phyloP scores from a whole-genome alignment of 2,329 filamentous ascomycete genomes.

The Aplosporella prunicola region DNA sequence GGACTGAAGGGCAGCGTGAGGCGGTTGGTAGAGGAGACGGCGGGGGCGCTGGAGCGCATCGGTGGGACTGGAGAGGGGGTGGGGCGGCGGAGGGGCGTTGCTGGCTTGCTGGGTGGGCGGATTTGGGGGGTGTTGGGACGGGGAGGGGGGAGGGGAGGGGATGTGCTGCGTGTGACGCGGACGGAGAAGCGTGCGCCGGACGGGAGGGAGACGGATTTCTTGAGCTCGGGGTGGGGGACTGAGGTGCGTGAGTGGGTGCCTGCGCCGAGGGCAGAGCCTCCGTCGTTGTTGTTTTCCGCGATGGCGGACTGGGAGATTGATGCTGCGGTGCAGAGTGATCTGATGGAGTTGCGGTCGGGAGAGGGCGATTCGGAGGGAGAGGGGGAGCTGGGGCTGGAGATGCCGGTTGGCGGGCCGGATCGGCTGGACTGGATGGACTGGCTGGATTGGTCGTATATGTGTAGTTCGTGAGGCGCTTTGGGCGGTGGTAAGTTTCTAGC shows the following conservation, averaged over 20 bases:
- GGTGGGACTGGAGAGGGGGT: slow-evolving; percentile 31
- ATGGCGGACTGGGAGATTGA: slow-evolving; percentile 63
- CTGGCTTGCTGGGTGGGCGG: neutral
- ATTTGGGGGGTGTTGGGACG: too few relatives aligned
- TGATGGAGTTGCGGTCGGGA: too few relatives aligned
- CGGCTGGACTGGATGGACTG: slow-evolving; percentile 10
- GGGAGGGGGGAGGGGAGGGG: too few relatives aligned
- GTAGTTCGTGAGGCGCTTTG: too few relatives aligned
- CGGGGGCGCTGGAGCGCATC: slow-evolving; percentile 58
- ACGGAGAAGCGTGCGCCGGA: too few relatives aligned
- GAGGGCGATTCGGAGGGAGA: too few relatives aligned
- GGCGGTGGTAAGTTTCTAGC: too few relatives aligned
- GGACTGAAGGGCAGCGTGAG: slow-evolving; percentile 42
- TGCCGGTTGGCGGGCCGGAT: too few relatives aligned
- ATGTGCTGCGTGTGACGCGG: too few relatives aligned
- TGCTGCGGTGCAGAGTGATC: slow-evolving; percentile 55
- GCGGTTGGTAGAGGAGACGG: slow-evolving; percentile 50
- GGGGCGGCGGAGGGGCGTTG: slow-evolving; percentile 17
- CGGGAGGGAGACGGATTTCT: too few relatives aligned
- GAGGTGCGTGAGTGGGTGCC: slow-evolving; percentile 16
- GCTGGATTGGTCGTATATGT: slow-evolving; percentile 10
- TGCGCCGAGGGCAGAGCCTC: slow-evolving; percentile 28
- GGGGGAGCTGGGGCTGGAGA: too few relatives aligned
- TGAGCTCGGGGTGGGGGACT: neutral
- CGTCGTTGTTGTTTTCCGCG: slow-evolving; percentile 53